Evolutionary conservation across 768 basidiomycete genomes (phyloP).

Genomic region (Suillus lakei): DNA sequence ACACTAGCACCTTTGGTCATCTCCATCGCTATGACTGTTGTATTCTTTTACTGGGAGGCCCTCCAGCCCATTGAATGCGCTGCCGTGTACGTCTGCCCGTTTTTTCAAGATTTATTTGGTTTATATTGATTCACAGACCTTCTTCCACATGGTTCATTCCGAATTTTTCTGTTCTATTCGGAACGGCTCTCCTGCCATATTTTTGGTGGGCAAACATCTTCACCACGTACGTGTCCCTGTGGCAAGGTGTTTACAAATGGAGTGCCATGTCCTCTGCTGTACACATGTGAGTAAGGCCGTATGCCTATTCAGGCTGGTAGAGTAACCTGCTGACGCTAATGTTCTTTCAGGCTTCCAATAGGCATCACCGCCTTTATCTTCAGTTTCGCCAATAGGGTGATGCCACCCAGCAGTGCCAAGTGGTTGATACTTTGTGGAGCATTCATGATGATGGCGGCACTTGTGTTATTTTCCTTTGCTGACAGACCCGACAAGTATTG

Average conservation of each 20-base stretch:
- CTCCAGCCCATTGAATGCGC: slow-evolving; percentile 40
- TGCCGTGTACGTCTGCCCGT: slow-evolving; percentile 16
- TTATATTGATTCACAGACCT: neutral
- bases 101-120: neutral
- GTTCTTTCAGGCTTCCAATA: slow-evolving; percentile 37
- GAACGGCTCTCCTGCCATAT: slow-evolving; percentile 40
- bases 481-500: slow-evolving; percentile 43
- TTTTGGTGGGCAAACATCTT: slow-evolving; percentile 45
- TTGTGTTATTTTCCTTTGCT: slow-evolving; percentile 46
- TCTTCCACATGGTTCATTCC: slow-evolving; percentile 27
- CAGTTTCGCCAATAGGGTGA: slow-evolving; percentile 37
- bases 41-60: slow-evolving; percentile 51
- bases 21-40: slow-evolving; percentile 38
- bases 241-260: slow-evolving; percentile 43
- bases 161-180: slow-evolving; percentile 44
- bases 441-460: slow-evolving; percentile 38
- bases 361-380: slow-evolving; percentile 39
- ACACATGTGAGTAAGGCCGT: slow-evolving; percentile 19
- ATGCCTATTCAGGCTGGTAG: neutral
- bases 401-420: slow-evolving; percentile 36
- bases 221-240: slow-evolving; percentile 36
- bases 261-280: slow-evolving; percentile 41
- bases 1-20: slow-evolving; percentile 51
- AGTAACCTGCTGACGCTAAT: neutral
- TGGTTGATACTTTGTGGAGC: slow-evolving; percentile 44